Evolutionary conservation across 441 rosid species (phyloP), one percentile per base, ranked within the genome.

Genomic region (California macrophylla): DNA sequence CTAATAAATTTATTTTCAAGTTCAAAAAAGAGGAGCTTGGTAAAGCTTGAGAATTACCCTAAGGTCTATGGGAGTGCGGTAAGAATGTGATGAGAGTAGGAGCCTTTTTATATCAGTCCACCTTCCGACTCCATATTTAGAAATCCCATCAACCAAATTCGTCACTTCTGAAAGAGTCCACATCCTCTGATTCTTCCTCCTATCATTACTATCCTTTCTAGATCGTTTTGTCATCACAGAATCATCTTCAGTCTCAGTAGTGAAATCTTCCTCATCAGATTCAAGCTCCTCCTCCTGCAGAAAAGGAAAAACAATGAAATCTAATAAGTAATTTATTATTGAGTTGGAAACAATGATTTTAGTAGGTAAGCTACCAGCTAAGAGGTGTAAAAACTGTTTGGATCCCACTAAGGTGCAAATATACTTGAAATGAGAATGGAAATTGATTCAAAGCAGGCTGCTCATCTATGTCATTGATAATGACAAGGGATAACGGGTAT

Each of bases 101-200:
- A 74, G 78, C 74, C 86, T 87, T 80, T 90, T 91, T 80, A 93
- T 91, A 76, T 90, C 93, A 0, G 96, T 93, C 97, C 98, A 93
- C 82, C 83, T 89, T 60, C 97, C 95, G 70, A 88, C 92, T 80
- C 96, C 97, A 75, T 72, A 88, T 73, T 81, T 81, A 80, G 91
- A 80, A 75, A 94, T 86, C 58, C 97, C 98, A 77, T 94, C 92
- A 76, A 91, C 76, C 82, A 94, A 76, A 73, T 85, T 88, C 67
- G 77, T 77, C 76, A 90, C 96, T 79, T 94, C 98, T 0, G 84
- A 76, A 76, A 80, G 77, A 38, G 92, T 86, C 98, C 97, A 91
- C 92, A 87, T 79, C 71, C 84, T 88, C 78, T 91, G 96, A 76
- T 88, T 83, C 86, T 89, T 91, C 84, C 98, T 83, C 71, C 96